Base-by-base conservation (phyloP, 2,329 filamentous ascomycete genomes). In the Ceratocystis destructans region DNA sequence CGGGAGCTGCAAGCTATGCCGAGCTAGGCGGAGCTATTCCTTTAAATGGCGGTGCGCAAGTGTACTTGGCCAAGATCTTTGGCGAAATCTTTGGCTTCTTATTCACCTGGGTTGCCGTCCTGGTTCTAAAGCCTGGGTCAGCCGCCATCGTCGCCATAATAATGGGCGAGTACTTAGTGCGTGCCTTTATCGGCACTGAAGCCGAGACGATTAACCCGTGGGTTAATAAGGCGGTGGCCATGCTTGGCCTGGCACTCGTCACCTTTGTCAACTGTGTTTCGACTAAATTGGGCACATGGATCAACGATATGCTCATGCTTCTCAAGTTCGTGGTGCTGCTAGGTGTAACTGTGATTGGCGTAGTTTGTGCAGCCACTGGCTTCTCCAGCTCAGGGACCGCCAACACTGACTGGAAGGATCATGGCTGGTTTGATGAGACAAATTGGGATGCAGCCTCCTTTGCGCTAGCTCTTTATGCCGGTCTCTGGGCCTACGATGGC, bases 61-160 rank as follows among this genome's bases (percentile, higher is more conserved):
- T 95, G 1, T 99, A 99, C 74, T 79, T 99, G 55, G 87, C 90
- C 70, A 97, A 97, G 77, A 99, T 96, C 68, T 96, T 96, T 75
- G 93, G 93, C 65, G 94, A 99, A 76, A 79, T 96, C 72, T 84
- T 86, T 1, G 94, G 94, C 0, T 99, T 99, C 73, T 79, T 97
- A 44, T 99, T 96, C 75, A 95, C 92, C 1, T 99, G 94, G 94
- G 91, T 90, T 64, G 92, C 94, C 0, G 90, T 97, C 17, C 83
- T 94, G 68, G 94, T 99, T 12, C 79, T 99, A 69, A 97, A 96
- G 77, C 94, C 94, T 0, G 94, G 94, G 1, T 89, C 89, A 48
- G 87, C 91, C 8, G 94, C 94, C 69, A 99, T 99, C 73, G 90
- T 99, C 70, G 83, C 93, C 70, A 96, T 99, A 71, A 96, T 99